phyloP scores from a whole-genome alignment of 1,284 basidiomycete genomes.

The Hymenochaete sp. region DNA sequence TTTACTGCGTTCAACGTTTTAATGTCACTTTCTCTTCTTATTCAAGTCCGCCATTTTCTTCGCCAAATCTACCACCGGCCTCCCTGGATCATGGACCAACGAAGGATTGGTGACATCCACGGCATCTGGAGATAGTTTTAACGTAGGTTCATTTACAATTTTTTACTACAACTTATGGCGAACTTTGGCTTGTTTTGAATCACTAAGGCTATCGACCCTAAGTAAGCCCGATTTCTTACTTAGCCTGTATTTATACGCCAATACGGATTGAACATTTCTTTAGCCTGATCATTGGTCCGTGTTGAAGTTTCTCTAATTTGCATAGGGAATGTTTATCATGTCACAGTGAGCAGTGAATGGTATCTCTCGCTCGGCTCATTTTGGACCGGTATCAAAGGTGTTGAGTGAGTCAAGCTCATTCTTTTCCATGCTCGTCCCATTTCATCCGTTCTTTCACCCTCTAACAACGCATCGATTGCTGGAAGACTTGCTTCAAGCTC shows the following conservation, averaged over 20 bases:
- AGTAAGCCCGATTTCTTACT: slow-evolving; percentile 28
- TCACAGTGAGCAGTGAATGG: slow-evolving; percentile 12
- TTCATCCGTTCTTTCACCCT: background rate
- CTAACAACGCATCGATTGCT: background rate
- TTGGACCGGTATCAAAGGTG: slow-evolving; percentile 20
- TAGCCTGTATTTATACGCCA: slow-evolving; percentile 16
- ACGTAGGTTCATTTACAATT: slow-evolving; percentile 30
- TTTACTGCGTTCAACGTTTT: background rate
- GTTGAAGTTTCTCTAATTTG: background rate
- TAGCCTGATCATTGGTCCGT: slow-evolving; percentile 7
- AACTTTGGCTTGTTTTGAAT: background rate
- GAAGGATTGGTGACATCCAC: slow-evolving; percentile 43
- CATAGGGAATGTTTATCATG: background rate
- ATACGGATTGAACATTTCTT: background rate
- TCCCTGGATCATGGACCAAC: slow-evolving; percentile 33
- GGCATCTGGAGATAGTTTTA: slow-evolving; percentile 34
- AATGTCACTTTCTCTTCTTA: too few relatives aligned
- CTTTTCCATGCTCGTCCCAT: slow-evolving; percentile 17
- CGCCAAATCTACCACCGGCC: slow-evolving; percentile 29
- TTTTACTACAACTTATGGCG: background rate
- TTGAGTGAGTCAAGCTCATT: slow-evolving; percentile 1
- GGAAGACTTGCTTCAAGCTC: slow-evolving; percentile 20
- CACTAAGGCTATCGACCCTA: slow-evolving; percentile 46
- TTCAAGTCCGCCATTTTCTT: slow-evolving; percentile 22
- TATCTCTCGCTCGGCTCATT: slow-evolving; percentile 19